phyloP scores from a whole-genome alignment of 2,329 filamentous ascomycete species.

The Talaromyces sp. region DNA sequence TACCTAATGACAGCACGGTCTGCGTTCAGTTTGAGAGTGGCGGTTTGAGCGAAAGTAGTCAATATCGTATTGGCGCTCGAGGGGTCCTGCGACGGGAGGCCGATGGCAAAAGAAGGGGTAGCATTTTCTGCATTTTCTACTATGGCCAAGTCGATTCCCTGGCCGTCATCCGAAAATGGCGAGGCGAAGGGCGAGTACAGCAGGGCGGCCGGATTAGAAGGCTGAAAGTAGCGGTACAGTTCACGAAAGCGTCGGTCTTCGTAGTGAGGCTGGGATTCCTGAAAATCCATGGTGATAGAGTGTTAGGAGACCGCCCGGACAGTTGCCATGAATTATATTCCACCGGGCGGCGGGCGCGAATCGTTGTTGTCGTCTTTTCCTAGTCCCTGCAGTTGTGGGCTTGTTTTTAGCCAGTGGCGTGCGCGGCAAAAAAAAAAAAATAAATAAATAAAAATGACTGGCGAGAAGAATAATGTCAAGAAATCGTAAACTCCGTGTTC shows the following conservation, averaged over 20 bases:
- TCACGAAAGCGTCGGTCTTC: constrained; percentile 31
- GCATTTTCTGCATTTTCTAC: constrained; percentile 9
- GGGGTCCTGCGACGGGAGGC: constrained; percentile 17
- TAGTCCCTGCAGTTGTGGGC: neutral
- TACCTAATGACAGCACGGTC: constrained; percentile 35
- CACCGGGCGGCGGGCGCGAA: neutral
- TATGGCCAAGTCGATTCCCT: constrained; percentile 1
- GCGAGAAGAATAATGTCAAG: neutral
- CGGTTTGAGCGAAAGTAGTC: constrained; percentile 30
- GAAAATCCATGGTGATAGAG: neutral
- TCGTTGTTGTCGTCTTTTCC: neutral
- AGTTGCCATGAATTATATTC: neutral
- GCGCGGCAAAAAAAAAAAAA: neutral
- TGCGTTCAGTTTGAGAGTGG: constrained; percentile 28
- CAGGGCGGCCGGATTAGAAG: constrained; percentile 17
- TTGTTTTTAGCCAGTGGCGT: neutral
- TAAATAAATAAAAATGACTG: too few species aligned
- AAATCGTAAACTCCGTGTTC: neutral
- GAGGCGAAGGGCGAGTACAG: constrained; percentile 15
- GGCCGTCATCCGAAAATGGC: constrained; percentile 6
- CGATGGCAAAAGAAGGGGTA: constrained; percentile 3
- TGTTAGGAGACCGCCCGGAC: neutral
- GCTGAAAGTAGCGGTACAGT: constrained; percentile 36
- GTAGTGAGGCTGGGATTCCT: constrained; percentile 15
- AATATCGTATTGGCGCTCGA: constrained; percentile 28